phyloP scores from a whole-genome alignment of 148 eudicot genomes.

The Gaultheria prostrata region DNA sequence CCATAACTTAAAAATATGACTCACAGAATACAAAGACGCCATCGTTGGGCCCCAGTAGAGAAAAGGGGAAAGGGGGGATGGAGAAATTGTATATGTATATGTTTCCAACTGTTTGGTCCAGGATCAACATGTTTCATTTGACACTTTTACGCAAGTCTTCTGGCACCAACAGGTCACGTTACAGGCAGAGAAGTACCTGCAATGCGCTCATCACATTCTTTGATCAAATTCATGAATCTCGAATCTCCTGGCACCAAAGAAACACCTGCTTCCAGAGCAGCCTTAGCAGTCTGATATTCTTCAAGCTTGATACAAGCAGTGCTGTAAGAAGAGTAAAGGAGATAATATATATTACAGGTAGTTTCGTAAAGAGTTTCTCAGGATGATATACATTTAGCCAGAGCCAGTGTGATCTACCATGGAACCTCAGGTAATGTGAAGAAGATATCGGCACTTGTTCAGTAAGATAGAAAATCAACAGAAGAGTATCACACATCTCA shows the following conservation, averaged over 20 bases:
- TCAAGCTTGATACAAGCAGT: slow-evolving; percentile 85
- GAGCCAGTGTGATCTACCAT: neutral
- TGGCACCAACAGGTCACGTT: neutral
- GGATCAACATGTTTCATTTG: too few relatives aligned
- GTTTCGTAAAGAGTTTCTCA: neutral
- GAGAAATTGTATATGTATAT: too few relatives aligned
- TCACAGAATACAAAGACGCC: neutral
- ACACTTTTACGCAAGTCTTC: neutral
- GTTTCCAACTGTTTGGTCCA: too few relatives aligned
- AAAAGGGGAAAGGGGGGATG: too few relatives aligned
- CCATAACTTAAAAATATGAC: neutral
- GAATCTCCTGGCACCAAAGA: slow-evolving; percentile 65
- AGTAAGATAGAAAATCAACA: neutral
- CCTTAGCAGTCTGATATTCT: slow-evolving; percentile 89
- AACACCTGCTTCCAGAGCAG: slow-evolving; percentile 75
- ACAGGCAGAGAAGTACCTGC: slow-evolving; percentile 54
- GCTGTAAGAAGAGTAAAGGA: slow-evolving; percentile 33
- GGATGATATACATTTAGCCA: neutral
- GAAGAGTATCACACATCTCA: neutral
- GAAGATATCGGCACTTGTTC: neutral
- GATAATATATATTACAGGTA: neutral
- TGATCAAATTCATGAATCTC: slow-evolving; percentile 70
- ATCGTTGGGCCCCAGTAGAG: neutral
- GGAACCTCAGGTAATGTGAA: neutral
- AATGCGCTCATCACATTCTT: slow-evolving; percentile 76